Base-by-base conservation (phyloP, 257 asterid species). In the Nyctanthes arbortristis region DNA sequence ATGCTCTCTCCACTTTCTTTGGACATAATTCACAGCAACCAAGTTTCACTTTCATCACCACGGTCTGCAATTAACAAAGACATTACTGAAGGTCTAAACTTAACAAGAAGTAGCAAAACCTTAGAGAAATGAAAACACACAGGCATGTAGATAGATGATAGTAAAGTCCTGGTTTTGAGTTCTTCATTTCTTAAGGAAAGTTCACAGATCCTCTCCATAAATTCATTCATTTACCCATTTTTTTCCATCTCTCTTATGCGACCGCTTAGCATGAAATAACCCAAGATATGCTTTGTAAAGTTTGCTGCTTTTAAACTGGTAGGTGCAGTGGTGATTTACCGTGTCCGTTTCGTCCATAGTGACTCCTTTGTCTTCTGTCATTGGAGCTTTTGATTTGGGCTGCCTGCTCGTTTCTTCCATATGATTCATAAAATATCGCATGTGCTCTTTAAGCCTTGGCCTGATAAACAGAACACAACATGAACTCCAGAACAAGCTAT, bases 321-420 rank as follows among this genome's bases (percentile, higher is more conserved):
- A 49, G 8, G 25, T 16, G 56, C n/a, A 66, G 52, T 32, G 61
- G 14, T 59, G 56, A 66, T 60, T 57, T 85, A 90, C 98, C 98
- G 90, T 93, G 83, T 93, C 98, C 63, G 90, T 90, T 71, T 93
- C 89, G 89, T 93, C 98, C 97, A 93, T 93, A 97, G 90, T 93
- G 81, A 93, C 84, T 75, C 98, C 97, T 79, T 90, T 93, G 79
- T 90, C 98, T 87, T 93, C 98, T 60, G 98, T 90, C 67, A 93
- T 87, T 71, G 90, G 98, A 75, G 97, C 90, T 85, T 87, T 90
- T 84, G 90, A 70, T 77, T 90, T 93, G 81, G 98, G 88, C 67
- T 90, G 83, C 89, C 87, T 93, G 73, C 91, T 93, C 87, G 90
- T 93, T 86, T 93, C 98, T 68, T 90, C 98, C 1, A 96, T 96